Base-by-base conservation (phyloP, 108 stramenopile species). In the Cyclotella kingstonii region DNA sequence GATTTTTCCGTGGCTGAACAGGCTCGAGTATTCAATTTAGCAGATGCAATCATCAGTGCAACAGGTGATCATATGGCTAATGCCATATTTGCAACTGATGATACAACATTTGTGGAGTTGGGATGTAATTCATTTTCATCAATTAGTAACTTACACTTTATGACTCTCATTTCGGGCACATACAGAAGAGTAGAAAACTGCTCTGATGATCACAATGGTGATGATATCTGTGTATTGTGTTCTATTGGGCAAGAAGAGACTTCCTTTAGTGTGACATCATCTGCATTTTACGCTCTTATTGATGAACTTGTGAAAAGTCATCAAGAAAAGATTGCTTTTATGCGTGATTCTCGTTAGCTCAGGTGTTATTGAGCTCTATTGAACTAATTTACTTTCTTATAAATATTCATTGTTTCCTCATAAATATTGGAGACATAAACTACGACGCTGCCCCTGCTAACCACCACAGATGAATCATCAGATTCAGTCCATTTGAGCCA, bases 341-440 rank as follows among this genome's bases (percentile, higher is more conserved):
- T 66, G 10, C 43, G 36, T 17, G 65, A 66, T 46, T 58, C 56
- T n/a, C n/a, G n/a, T n/a, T n/a, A n/a, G n/a, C n/a, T n/a, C n/a
- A n/a, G n/a, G n/a, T n/a, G n/a, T n/a, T n/a, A n/a, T n/a, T n/a
- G n/a, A n/a, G n/a, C n/a, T n/a, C n/a, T n/a, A n/a, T n/a, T n/a
- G n/a, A n/a, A n/a, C n/a, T n/a, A n/a, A n/a, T n/a, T n/a, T n/a
- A n/a, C n/a, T n/a, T n/a, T n/a, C n/a, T n/a, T n/a, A n/a, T n/a
- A n/a, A n/a, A n/a, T n/a, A n/a, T n/a, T n/a, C n/a, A n/a, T n/a
- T n/a, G n/a, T n/a, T n/a, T n/a, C n/a, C n/a, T n/a, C n/a, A n/a
- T n/a, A n/a, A n/a, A n/a, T n/a, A n/a, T n/a, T n/a, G n/a, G n/a
- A n/a, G n/a, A n/a, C n/a, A n/a, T n/a, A n/a, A n/a, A n/a, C n/a